phyloP scores from a whole-genome alignment of 306 rosid genomes.

The Oxytropis ochrocephala region DNA sequence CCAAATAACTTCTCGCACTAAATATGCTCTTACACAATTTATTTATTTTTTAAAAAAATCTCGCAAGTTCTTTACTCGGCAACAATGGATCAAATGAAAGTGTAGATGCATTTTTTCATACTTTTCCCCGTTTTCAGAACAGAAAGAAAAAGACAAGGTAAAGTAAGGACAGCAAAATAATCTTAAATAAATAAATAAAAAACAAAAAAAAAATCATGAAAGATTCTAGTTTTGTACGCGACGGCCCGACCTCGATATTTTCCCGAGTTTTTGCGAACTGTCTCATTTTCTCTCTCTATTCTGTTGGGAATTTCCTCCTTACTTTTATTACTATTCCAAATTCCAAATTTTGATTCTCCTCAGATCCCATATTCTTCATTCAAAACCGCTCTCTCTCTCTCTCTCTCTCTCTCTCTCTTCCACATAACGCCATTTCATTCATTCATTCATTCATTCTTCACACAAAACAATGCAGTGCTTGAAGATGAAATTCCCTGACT shows the following conservation, averaged over 20 bases:
- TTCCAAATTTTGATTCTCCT: conserved; percentile 57
- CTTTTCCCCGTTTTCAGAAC: neutral
- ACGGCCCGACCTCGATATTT: conserved; percentile 74
- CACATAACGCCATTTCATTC: conserved; percentile 22
- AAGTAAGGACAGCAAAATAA: neutral
- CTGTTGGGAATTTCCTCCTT: neutral
- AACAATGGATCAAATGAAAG: too few relatives aligned
- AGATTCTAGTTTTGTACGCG: conserved; percentile 70
- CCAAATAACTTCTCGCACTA: too few relatives aligned
- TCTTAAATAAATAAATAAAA: neutral
- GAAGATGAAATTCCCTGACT: conserved; percentile 41
- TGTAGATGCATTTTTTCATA: neutral
- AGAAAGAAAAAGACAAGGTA: neutral
- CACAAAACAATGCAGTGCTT: conserved; percentile 55
- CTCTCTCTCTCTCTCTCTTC: conserved; percentile 26
- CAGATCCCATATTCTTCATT: conserved; percentile 56
- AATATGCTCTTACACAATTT: too few relatives aligned
- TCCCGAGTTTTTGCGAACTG: conserved; percentile 18
- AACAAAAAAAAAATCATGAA: conserved; percentile 19
- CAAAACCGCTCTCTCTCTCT: conserved; percentile 2
- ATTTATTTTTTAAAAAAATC: too few relatives aligned
- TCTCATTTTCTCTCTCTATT: conserved; percentile 5
- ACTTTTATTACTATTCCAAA: neutral
- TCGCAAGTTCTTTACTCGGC: too few relatives aligned
- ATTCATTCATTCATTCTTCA: conserved; percentile 23